Evolutionary conservation across 768 basidiomycete genomes (phyloP), one percentile per base, ranked within the genome.

Genomic region (Phanerochaete carnosa): DNA sequence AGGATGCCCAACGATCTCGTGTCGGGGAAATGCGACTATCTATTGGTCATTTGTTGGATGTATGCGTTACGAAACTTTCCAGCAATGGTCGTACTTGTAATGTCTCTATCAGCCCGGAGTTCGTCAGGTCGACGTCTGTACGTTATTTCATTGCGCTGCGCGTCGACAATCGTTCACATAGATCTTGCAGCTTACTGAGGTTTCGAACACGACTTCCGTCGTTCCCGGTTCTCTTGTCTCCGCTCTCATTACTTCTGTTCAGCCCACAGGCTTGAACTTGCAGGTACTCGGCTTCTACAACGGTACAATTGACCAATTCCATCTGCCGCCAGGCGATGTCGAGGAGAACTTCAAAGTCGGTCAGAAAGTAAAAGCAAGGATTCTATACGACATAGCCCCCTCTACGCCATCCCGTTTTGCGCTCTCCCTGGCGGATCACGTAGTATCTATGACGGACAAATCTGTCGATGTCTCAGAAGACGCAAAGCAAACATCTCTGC

Each of bases 231-330:
- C 84, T 26, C 80, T 95, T 19, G 93, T 95, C 23, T 87, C 90
- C 71, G 85, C 83, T 11, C 77, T 96, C 39, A 81, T 99, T 59
- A 97, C 94, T 1, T 84, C 86, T 22, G 80, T 90, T 23, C 78
- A 86, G 45, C 77, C 87, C 16, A 80, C 75, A 26, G 97, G 97
- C 19, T 75, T 98, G 33, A 92, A 91, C 70, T 76, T 98, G 30
- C 95, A 96, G 74, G 78, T 98, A 19, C 81, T 95, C 26, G 95
- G 94, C 0, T 95, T 90, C 72, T 98, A 94, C 73, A 89, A 92
- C 37, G 96, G 94, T 32, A 96, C 94, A 0, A 80, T 91, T 26
- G 95, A 97, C 68, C 79, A 85, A 35, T 82, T 89, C 59, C 96
- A 98, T 74, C 75, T 96, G 15, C 80, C 71, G 23, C 75, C 76